These are phyloP conservation scores for Dothideomycetes sp. DNA, from an alignment of 2,329 filamentous ascomycete genomes.

Conservation along the genomic window DNA sequence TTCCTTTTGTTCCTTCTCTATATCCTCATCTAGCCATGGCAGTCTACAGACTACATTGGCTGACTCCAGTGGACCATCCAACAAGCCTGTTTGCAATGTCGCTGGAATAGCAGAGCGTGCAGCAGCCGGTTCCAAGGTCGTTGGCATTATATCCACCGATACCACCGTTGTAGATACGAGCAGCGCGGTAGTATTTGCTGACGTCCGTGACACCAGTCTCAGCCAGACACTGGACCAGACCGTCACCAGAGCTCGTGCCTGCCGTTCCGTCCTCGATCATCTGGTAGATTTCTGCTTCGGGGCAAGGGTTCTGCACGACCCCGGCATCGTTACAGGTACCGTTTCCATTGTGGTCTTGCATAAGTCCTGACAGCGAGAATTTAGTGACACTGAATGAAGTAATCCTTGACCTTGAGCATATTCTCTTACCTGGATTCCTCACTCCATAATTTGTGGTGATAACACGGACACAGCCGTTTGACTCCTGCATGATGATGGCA, in stretches of 20 bases:
- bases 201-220: constrained; percentile 18
- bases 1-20: too few species aligned
- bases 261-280: constrained; percentile 34
- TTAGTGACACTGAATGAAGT: too few species aligned
- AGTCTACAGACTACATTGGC: too few species aligned
- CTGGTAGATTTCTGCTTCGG: constrained; percentile 22
- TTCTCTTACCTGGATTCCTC: constrained; percentile 31
- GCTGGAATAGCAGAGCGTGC: constrained; percentile 39
- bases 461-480: constrained; percentile 34
- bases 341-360: constrained; percentile 32
- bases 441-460: constrained; percentile 29
- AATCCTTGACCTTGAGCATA: too few species aligned
- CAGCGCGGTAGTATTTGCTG: constrained; percentile 34
- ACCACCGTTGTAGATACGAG: constrained; percentile 42
- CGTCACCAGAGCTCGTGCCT: constrained; percentile 32
- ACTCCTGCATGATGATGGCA: constrained; percentile 35
- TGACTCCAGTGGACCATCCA: constrained; percentile 24
- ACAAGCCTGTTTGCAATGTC: constrained; percentile 40
- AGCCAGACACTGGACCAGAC: constrained; percentile 28
- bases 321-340: constrained; percentile 26
- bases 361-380: too few species aligned
- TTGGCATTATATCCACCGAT: constrained; percentile 24
- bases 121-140: constrained; percentile 30
- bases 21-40: too few species aligned
- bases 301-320: constrained; percentile 27